phyloP scores from a whole-genome alignment of 805 yeast species.

The Nakazawaea ambrosiae region DNA sequence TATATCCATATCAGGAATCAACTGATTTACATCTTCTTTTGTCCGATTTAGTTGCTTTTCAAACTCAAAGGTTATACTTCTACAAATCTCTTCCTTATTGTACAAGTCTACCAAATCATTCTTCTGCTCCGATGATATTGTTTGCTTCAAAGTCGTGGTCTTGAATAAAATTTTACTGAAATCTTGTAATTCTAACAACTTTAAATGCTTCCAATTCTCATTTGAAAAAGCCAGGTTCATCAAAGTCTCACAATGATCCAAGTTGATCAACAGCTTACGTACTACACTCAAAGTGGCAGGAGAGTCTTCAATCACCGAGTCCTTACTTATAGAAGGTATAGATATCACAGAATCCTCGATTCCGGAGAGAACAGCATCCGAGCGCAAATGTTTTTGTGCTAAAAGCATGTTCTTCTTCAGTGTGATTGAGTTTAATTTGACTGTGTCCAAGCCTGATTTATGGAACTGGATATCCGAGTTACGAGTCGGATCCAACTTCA shows the following conservation, averaged over 20 bases:
- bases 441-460: constrained; percentile 14
- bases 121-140: background rate
- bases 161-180: background rate
- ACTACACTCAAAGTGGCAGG: background rate
- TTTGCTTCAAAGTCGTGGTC: background rate
- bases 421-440: constrained; percentile 19
- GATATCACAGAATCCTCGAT: constrained; percentile 44
- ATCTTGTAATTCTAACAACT: background rate
- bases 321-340: constrained; percentile 36
- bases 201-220: background rate
- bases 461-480: constrained; percentile 16
- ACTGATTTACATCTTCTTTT: constrained; percentile 18
- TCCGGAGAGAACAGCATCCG: constrained; percentile 43
- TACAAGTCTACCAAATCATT: too few relatives aligned
- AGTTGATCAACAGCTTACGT: background rate
- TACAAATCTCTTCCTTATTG: too few relatives aligned
- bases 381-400: constrained; percentile 24
- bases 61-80: constrained; percentile 12
- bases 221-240: background rate
- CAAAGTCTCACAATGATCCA: background rate
- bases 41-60: constrained; percentile 14
- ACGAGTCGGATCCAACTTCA: constrained; percentile 12
- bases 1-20: constrained; percentile 13
- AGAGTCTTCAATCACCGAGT: too few relatives aligned
- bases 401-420: constrained; percentile 22